A percentile compares a stretch with the other conserved stretches of the same genome.
These are phyloP conservation scores for Xylariaceae sp. DNA, from an alignment of 2,329 filamentous ascomycete species.

Conservation along the genomic window DNA sequence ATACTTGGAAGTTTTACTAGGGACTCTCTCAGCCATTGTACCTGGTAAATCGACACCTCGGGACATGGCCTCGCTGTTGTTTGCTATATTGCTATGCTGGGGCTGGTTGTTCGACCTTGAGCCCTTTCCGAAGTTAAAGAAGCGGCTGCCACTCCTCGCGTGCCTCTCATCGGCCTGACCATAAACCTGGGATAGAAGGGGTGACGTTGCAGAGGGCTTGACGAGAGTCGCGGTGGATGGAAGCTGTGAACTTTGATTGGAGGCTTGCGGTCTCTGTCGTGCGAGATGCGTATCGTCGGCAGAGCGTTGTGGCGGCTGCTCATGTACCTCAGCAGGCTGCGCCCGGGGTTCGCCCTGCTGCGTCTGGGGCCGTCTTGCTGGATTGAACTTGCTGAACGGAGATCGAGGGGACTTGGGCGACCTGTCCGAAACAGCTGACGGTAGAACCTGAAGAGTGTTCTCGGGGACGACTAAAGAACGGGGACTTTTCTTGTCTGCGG, in stretches of 20 bases:
- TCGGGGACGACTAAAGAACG: constrained; percentile 25
- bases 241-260: constrained; percentile 20
- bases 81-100: constrained; percentile 25
- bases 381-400: constrained; percentile 33
- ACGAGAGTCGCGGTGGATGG: constrained; percentile 22
- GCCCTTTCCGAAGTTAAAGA: constrained; percentile 33
- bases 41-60: constrained; percentile 28
- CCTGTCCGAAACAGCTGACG: constrained; percentile 28
- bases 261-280: constrained; percentile 21
- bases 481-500: constrained; percentile 25
- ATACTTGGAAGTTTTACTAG: constrained; percentile 32
- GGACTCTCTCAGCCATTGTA: constrained; percentile 29
- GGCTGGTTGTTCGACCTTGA: constrained; percentile 27
- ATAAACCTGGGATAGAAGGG: constrained; percentile 14
- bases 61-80: constrained; percentile 29
- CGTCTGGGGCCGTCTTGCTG: constrained; percentile 26
- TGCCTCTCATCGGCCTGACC: constrained; percentile 30
- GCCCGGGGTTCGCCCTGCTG: constrained; percentile 18
- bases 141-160: constrained; percentile 32
- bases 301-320: constrained; percentile 22
- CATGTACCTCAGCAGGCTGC: constrained; percentile 12
- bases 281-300: constrained; percentile 27
- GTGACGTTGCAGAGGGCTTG: constrained; percentile 23
- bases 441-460: constrained; percentile 28
- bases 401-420: constrained; percentile 34